Conservation (phyloP, 2,329 filamentous ascomycete species). For the Phoma sp. region DNA sequence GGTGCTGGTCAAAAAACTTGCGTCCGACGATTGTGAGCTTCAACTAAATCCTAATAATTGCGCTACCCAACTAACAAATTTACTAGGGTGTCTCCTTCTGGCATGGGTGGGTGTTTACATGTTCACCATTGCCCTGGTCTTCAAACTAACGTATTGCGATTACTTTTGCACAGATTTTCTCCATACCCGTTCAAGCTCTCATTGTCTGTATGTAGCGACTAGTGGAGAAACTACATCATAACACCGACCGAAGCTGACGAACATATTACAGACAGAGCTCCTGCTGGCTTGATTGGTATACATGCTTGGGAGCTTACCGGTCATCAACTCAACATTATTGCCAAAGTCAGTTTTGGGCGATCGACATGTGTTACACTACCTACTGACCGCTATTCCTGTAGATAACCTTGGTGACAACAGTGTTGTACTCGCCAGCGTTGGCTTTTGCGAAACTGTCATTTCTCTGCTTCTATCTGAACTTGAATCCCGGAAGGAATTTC, state of each 20-base stretch:
- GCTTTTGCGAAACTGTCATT: slow-evolving; percentile 25
- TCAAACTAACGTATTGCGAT: neutral
- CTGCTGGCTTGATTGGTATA: slow-evolving; percentile 18
- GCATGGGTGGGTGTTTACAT: slow-evolving; percentile 12
- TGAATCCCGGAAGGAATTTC: slow-evolving; percentile 10
- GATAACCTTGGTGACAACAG: slow-evolving; percentile 21
- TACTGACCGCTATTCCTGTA: neutral
- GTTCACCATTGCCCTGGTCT: neutral
- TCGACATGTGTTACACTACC: neutral
- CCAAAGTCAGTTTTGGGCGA: slow-evolving; percentile 4
- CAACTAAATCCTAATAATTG: neutral
- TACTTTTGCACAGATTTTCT: neutral
- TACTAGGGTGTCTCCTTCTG: slow-evolving; percentile 14
- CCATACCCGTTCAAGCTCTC: slow-evolving; percentile 16
- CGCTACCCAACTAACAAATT: neutral
- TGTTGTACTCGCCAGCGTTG: slow-evolving; percentile 20
- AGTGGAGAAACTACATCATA: neutral
- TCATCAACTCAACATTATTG: slow-evolving; percentile 19
- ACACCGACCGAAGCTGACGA: neutral
- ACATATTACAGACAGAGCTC: slow-evolving; percentile 11
- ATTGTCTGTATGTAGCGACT: slow-evolving; percentile 14
- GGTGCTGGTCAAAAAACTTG: slow-evolving; percentile 23
- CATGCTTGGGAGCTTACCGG: slow-evolving; percentile 24
- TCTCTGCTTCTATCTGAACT: slow-evolving; percentile 20
- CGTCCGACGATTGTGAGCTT: slow-evolving; percentile 32